phyloP scores from a whole-genome alignment of 768 basidiomycete genomes.

The Amylocystis lapponica region DNA sequence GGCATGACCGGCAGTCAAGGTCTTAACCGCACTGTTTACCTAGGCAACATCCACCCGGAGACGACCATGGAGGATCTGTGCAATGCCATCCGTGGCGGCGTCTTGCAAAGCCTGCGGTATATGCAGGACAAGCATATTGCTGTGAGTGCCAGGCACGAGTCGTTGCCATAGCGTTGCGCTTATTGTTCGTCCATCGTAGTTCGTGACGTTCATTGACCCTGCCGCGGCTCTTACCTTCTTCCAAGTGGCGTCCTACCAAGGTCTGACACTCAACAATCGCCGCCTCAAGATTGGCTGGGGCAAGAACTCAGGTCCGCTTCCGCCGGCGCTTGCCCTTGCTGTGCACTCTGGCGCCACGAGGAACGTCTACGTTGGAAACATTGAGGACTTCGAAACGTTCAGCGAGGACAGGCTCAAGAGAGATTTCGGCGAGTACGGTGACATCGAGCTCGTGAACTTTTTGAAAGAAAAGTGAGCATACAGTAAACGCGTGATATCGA shows the following conservation, averaged over 20 bases:
- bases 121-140: slow-evolving; percentile 98
- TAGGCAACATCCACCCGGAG: slow-evolving; percentile 96
- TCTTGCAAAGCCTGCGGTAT: slow-evolving; percentile 90
- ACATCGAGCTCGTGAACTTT: slow-evolving; percentile 96
- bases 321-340: slow-evolving; percentile 77
- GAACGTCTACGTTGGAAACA: slow-evolving; percentile 94
- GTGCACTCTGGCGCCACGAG: slow-evolving; percentile 92
- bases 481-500: slow-evolving; percentile 1
- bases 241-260: slow-evolving; percentile 86
- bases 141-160: slow-evolving; percentile 41
- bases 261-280: slow-evolving; percentile 87
- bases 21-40: slow-evolving; percentile 89
- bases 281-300: slow-evolving; percentile 98
- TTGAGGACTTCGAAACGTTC: slow-evolving; percentile 93
- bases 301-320: slow-evolving; percentile 86
- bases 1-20: slow-evolving; percentile 48
- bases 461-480: slow-evolving; percentile 75
- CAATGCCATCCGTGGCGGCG: slow-evolving; percentile 95
- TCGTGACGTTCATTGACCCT: slow-evolving; percentile 94
- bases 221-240: slow-evolving; percentile 91
- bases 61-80: slow-evolving; percentile 93
- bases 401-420: slow-evolving; percentile 83
- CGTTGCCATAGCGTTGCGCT: slow-evolving; percentile 5
- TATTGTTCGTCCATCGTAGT: slow-evolving; percentile 39
- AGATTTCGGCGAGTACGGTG: slow-evolving; percentile 95